Conservation (phyloP, 148 eudicot genomes). For the Vaccinium corymbosum region DNA sequence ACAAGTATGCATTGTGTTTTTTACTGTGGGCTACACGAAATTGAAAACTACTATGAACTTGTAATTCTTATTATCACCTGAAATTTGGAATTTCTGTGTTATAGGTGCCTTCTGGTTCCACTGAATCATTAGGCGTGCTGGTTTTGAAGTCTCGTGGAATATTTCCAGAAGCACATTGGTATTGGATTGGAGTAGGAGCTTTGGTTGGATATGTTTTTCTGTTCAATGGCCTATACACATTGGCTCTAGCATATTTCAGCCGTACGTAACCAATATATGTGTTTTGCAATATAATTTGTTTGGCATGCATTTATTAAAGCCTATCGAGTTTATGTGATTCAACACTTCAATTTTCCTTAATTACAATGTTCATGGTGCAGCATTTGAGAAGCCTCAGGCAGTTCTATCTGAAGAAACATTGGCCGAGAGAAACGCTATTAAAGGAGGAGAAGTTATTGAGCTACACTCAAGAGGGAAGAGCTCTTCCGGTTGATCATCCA, state of each 20-base stretch:
- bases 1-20: conserved; percentile 19
- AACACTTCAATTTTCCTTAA: neutral
- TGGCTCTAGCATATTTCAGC: conserved; percentile 47
- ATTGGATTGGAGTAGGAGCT: conserved; percentile 64
- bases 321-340: neutral
- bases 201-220: conserved; percentile 42
- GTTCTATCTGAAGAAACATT: neutral
- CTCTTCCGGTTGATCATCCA: conserved; percentile 3
- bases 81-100: neutral
- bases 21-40: neutral
- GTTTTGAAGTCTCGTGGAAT: conserved; percentile 15
- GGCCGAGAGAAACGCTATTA: neutral
- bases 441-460: neutral
- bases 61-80: neutral
- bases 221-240: conserved; percentile 34
- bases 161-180: conserved; percentile 45
- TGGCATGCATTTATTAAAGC: neutral
- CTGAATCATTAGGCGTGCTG: conserved; percentile 31
- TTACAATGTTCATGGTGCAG: neutral
- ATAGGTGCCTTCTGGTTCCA: conserved; percentile 12
- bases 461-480: neutral
- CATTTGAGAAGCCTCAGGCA: conserved; percentile 9
- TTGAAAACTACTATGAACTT: neutral
- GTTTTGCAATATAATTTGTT: neutral
- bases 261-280: conserved; percentile 27